Evolutionary conservation across 352 stramenopile species (phyloP), one percentile per base, ranked within the genome.

Genomic region (Globisporangium mamillatum): DNA sequence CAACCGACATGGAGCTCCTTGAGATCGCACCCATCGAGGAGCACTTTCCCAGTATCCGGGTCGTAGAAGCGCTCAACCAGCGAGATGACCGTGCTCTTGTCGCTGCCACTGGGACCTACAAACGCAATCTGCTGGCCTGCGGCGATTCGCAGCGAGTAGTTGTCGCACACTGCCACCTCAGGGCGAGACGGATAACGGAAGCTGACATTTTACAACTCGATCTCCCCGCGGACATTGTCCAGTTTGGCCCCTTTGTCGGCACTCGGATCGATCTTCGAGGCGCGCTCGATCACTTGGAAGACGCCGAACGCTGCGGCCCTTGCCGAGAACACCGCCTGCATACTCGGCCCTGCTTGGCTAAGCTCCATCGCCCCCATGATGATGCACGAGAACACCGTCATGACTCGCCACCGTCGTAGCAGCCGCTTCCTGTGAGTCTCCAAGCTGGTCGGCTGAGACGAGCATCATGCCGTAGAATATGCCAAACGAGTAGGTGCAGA

Each of bases 1-100:
- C 75, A 92, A 59, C 86, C 84, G 25, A 97, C 88, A 59, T 92
- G 95, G 9, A 97, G 67, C 20, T 67, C 70, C 14, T 81, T 72
- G 25, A 95, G 75, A 71, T 88, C 60, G 16, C 65, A 46, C 0
- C 77, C 78, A 57, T 87, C 77, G 29, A 89, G 71, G 24, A 58
- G 74, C 3, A 89, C 79, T 10, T 66, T 68, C 1, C 76, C 80
- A 22, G 59, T 65, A 1, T 78, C 60, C 5, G 97, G 82, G 70
- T 98, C 93, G 64, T 88, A 88, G 55, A 87, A 88, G 3, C 79
- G 70, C 58, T 87, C 78, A 0, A 87, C 53, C 25, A 87, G 52
- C 48, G 73, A 72, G 48, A 86, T 60, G 25, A 87, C 70, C 27
- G 75, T 87, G 60, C 76, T 85, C 67, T 87, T 87, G 24, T 78